Evolutionary conservation across 1,284 basidiomycete genomes (phyloP).

Genomic region (Ustilago xerochloae): DNA sequence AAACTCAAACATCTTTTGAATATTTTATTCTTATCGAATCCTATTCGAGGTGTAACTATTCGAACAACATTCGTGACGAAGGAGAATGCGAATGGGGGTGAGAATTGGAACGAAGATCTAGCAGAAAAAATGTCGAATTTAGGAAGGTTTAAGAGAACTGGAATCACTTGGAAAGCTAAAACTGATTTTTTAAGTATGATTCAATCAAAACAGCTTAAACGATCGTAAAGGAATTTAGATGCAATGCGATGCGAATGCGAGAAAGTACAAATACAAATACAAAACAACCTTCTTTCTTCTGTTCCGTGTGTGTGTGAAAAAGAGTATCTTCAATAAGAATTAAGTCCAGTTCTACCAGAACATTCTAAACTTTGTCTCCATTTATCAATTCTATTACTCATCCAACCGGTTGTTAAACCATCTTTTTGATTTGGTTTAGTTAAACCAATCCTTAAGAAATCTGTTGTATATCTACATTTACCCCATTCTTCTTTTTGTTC

Average conservation of each 20-base stretch:
- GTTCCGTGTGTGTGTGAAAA: neutral
- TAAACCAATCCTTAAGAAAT: slow-evolving; percentile 32
- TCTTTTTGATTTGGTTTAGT: slow-evolving; percentile 10
- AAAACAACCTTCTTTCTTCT: neutral
- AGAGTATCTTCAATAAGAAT: neutral
- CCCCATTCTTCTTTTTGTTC: slow-evolving; percentile 3
- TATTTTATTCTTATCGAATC: slow-evolving; percentile 6
- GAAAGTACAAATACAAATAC: slow-evolving; percentile 6
- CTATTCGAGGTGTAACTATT: slow-evolving; percentile 2
- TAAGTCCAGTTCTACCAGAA: slow-evolving; percentile 9
- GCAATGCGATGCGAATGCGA: neutral
- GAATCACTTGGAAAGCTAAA: slow-evolving; percentile 20
- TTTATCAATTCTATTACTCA: slow-evolving; percentile 16
- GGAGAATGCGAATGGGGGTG: neutral
- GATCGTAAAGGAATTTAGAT: neutral
- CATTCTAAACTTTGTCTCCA: slow-evolving; percentile 17
- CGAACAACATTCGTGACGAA: neutral
- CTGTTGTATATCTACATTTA: slow-evolving; percentile 24
- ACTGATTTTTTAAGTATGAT: slow-evolving; percentile 22
- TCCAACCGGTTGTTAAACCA: slow-evolving; percentile 30
- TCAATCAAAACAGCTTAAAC: neutral
- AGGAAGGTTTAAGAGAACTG: slow-evolving; percentile 23
- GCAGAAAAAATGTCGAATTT: neutral
- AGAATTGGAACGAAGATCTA: neutral
- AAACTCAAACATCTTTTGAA: neutral